These are phyloP conservation scores for Purshia tridentata DNA, from an alignment of 306 rosid genomes.

Conservation along the genomic window DNA sequence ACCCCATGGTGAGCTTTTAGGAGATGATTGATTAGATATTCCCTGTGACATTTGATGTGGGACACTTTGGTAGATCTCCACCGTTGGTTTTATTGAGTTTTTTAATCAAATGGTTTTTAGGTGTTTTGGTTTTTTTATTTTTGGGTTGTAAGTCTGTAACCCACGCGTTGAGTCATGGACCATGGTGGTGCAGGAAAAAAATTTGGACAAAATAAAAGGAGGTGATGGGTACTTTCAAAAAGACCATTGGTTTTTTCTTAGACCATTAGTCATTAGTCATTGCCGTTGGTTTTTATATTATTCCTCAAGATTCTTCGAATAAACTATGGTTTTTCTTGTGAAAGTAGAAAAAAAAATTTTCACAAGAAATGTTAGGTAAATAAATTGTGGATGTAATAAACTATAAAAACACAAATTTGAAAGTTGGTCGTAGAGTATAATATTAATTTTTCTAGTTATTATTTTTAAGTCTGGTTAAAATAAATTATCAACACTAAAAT, in stretches of 20 bases:
- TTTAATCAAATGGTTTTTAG: background rate
- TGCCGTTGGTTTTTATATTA: background rate
- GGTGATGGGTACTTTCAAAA: constrained; percentile 2
- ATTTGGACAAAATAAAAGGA: background rate
- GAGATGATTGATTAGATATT: constrained; percentile 31
- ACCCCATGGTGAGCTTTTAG: background rate
- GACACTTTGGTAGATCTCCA: constrained; percentile 19
- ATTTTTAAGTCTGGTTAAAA: no score
- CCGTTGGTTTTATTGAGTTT: constrained; percentile 29
- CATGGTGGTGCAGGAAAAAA: background rate
- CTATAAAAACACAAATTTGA: no score
- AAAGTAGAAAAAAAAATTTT: background rate
- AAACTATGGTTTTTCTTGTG: background rate
- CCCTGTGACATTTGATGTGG: constrained; percentile 21
- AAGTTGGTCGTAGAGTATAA: no score
- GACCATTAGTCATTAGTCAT: background rate
- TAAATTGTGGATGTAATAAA: no score
- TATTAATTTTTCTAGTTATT: no score
- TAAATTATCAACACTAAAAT: no score
- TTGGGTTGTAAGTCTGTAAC: no score
- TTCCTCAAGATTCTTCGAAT: background rate
- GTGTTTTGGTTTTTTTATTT: no score
- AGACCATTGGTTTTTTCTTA: background rate
- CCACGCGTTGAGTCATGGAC: no score
- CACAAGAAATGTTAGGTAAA: no score